Evolutionary conservation across 1,139 yeast species (phyloP).

Genomic region (Protomyces arabidopsidicola): DNA sequence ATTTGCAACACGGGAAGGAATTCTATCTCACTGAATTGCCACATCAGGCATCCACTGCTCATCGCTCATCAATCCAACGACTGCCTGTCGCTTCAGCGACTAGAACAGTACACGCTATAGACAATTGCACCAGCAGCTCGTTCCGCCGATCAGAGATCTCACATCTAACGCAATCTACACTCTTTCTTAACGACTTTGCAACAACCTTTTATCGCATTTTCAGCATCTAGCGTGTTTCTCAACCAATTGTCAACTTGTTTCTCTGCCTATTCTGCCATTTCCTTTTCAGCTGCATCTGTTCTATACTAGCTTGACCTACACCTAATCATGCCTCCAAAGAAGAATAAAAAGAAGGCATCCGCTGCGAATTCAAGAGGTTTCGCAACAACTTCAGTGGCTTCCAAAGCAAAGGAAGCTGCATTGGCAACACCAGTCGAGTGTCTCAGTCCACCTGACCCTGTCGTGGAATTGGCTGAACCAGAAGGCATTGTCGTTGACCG

Average conservation of each 20-base stretch:
- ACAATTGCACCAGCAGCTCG: too few species aligned
- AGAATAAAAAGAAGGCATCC: slow-evolving; percentile 11
- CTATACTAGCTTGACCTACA: background rate
- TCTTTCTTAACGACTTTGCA: too few species aligned
- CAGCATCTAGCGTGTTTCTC: too few species aligned
- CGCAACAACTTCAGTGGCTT: slow-evolving; percentile 17
- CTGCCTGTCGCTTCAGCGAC: too few species aligned
- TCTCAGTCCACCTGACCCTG: background rate
- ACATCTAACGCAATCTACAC: too few species aligned
- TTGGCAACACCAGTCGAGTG: background rate
- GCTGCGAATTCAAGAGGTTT: slow-evolving; percentile 18
- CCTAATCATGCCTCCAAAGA: background rate
- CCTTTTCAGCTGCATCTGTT: background rate
- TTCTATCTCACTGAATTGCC: too few species aligned
- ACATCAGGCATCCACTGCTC: too few species aligned
- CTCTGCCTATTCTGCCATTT: background rate
- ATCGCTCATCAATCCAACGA: too few species aligned
- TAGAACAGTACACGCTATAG: too few species aligned
- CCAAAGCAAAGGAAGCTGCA: slow-evolving; percentile 5
- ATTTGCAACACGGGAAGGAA: too few species aligned
- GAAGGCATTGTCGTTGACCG: background rate
- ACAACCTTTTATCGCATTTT: too few species aligned
- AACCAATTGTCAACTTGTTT: background rate
- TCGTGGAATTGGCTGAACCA: background rate
- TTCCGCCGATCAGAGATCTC: too few species aligned